Evolutionary conservation across 2,329 filamentous ascomycete genomes (phyloP).

Genomic region (Sarocladium strictum): DNA sequence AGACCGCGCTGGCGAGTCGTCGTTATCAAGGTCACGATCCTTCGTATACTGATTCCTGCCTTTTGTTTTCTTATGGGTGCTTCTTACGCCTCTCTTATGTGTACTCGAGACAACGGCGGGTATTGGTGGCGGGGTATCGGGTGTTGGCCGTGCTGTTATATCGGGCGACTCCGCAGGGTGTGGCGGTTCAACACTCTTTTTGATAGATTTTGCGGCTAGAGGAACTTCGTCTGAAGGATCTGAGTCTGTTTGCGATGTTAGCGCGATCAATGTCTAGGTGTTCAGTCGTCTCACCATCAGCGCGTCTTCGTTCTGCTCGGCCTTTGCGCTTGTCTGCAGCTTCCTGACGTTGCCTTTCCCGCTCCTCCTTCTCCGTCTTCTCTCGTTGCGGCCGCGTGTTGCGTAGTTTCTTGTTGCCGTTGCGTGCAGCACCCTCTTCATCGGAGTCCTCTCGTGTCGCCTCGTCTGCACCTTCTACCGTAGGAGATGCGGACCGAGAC

Average conservation of each 20-base stretch:
- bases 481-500: conserved; percentile 64
- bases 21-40: conserved; percentile 56
- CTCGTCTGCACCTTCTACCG: conserved; percentile 39
- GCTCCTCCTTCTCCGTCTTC: conserved; percentile 64
- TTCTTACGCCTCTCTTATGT: conserved; percentile 54
- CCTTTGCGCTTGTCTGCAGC: conserved; percentile 75
- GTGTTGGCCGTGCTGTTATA: conserved; percentile 21
- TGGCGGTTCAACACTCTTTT: conserved; percentile 25
- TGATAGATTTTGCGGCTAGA: conserved; percentile 31
- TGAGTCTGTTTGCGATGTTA: conserved; percentile 47
- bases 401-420: conserved; percentile 54
- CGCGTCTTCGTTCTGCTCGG: conserved; percentile 71
- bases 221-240: conserved; percentile 65
- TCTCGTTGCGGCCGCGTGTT: conserved; percentile 55
- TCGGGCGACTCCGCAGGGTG: conserved; percentile 20
- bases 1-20: conserved; percentile 52
- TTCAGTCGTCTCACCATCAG: conserved; percentile 62
- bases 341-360: conserved; percentile 67
- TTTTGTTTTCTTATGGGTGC: conserved; percentile 59
- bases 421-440: conserved; percentile 53
- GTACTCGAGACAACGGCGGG: conserved; percentile 40
- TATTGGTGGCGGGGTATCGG: conserved; percentile 37
- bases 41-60: conserved; percentile 80
- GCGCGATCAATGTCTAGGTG: no score
- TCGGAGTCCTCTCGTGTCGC: conserved; percentile 60